Base-by-base conservation (phyloP, 176 grass and related monocot genomes). In the Coix lacrymajobi region DNA sequence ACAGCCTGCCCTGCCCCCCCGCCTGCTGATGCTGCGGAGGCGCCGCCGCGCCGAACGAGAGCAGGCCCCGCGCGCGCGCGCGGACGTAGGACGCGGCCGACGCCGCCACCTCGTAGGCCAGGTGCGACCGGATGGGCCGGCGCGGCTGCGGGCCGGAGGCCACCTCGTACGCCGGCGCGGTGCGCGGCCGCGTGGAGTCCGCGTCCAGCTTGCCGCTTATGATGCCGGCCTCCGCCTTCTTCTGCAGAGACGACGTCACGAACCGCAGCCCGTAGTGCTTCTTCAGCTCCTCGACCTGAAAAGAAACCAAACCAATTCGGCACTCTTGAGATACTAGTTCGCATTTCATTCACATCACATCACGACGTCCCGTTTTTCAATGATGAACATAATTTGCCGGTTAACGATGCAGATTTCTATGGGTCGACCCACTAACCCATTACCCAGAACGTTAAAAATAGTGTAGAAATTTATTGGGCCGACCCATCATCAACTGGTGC, bases 71-170 rank as follows among this genome's bases (percentile, higher is more conserved):
- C 43, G 93, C 96, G 39, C 93, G 89, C 46, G 85, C 74, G 49
- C 60, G 91, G 16, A 99, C 80, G 84, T 99, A 99, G 4, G 93
- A 96, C 60, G 96, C 91, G 12, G 96, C 96, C 56, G 89, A 93
- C 60, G 93, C 93, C 7, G 96, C 96, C 30, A 99, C 90, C 83
- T 93, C 86, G 91, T 99, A 94, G 26, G 92, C 89, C 37, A 93
- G 83, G 72, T 92, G 94, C 37, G 93, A 48, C 14, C 91, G 90
- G 60, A 87, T 76, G 7, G 77, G 91, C 17, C 82, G 84, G 14
- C 87, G 87, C 8, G 71, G 83, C 77, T 87, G 91, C 22, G 91
- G 91, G 20, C 72, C 89, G 8, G 87, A 62, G 1, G 61, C 65
- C 22, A 81, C 38, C 54, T 62, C 30, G 80, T 71, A 78, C 46